phyloP scores from a whole-genome alignment of 208 protist species.

The Herpetomonas samuelpessoai region DNA sequence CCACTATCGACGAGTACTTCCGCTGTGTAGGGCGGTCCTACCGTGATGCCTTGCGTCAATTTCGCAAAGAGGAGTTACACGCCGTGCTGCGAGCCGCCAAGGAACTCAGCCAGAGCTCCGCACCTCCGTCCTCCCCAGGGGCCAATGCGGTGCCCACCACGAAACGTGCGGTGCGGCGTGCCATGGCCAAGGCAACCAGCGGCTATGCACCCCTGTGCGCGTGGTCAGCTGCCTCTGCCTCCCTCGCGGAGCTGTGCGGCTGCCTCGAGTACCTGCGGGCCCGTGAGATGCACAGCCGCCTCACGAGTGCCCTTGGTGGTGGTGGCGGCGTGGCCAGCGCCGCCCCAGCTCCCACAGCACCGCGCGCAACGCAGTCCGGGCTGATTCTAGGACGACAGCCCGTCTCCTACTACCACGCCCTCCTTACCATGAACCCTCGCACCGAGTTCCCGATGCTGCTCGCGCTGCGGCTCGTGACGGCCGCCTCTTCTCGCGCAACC shows the following conservation, averaged over 20 bases:
- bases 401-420: conserved; percentile 12
- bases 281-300: neutral
- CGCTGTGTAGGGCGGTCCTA: neutral
- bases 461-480: conserved; percentile 3
- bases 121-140: neutral
- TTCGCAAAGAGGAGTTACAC: too few relatives aligned
- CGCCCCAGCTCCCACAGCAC: neutral
- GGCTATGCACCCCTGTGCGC: conserved; percentile 6
- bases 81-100: neutral
- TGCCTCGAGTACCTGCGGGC: conserved; percentile 10
- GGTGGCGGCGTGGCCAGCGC: neutral
- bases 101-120: neutral
- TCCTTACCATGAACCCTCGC: conserved; percentile 5
- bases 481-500: neutral
- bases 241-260: conserved; percentile 7
- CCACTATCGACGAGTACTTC: conserved; percentile 10
- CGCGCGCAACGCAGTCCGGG: neutral
- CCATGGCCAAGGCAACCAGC: neutral
- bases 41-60: conserved; percentile 1
- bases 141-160: neutral
- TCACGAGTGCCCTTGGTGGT: neutral
- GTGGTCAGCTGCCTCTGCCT: neutral
- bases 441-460: conserved; percentile 9
- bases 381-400: neutral
- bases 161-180: neutral